Base-by-base conservation (phyloP, 805 yeast species). In the Kregervanrija pseudodelftensis region DNA sequence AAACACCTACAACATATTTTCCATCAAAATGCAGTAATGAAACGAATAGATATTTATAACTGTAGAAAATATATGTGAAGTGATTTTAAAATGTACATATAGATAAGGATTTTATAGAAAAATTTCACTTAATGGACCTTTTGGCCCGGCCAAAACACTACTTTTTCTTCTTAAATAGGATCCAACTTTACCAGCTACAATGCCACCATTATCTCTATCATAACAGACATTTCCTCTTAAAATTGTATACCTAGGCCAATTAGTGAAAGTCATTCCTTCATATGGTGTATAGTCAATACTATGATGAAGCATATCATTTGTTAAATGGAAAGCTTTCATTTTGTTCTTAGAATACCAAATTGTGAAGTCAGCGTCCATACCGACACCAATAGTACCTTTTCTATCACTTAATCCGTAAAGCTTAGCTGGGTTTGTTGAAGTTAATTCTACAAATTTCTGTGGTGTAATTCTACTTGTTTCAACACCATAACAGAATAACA, bases 311-410 rank as follows among this genome's bases (percentile, higher is more conserved):
- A 64, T 57, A 1, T 48, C 56, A 47, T 66, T 66, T 36, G 43
- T 52, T 14, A 63, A 41, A 0, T 42, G 33, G 31, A 58, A 62
- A 4, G 55, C 46, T 22, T 48, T 42, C 50, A 64, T 50, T 32
- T 55, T 32, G 14, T 56, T 60, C 37, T 59, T 51, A 17, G 74
- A 72, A 51, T 72, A 68, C 76, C 77, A 72, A 15, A 72, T 62
- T 3, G 67, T 68, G n/a, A 72, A 39, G 49, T 72, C 77, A 8
- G 76, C 77, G 56, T 72, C 76, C 44, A 58, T 60, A 1, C 77
- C 77, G 28, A 70, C 66, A 11, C 65, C 66, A 36, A 72, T 56
- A 5, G 65, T 58, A 9, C 77, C 77, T 48, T 71, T 72, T 41
- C 46, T 53, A 14, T 64, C 64, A 41, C 63, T 59, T 22, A 71